Conservation (phyloP, 768 basidiomycete genomes). For the Lentinus brumalis region DNA sequence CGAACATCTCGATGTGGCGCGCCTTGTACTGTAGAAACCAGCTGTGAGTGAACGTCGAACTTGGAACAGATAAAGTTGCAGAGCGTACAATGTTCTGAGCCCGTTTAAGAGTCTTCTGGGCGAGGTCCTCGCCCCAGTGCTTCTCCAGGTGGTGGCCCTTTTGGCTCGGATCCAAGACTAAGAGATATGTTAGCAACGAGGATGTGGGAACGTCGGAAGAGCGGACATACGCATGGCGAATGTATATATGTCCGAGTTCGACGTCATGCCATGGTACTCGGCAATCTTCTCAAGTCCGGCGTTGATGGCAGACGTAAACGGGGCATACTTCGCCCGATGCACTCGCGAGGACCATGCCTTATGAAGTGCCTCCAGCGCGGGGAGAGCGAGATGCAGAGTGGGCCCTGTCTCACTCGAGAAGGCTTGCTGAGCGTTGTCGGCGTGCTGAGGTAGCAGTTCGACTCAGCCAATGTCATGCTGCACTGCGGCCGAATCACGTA, state of each 20-base stretch:
- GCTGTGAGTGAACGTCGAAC: no score
- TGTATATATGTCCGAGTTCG: constrained; percentile 34
- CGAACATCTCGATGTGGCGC: neutral
- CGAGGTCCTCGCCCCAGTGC: constrained; percentile 14
- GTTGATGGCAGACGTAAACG: constrained; percentile 26
- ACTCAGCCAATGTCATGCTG: neutral
- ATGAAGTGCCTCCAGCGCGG: constrained; percentile 32
- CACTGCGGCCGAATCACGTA: no score
- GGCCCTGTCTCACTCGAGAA: constrained; percentile 33
- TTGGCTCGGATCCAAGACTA: constrained; percentile 22
- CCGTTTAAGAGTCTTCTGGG: neutral
- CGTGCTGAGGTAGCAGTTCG: constrained; percentile 21
- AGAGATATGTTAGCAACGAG: constrained; percentile 2
- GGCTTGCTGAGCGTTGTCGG: constrained; percentile 33
- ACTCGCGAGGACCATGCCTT: constrained; percentile 25
- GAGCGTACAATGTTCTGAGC: constrained; percentile 16
- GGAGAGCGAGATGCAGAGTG: constrained; percentile 30
- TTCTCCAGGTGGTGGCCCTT: constrained; percentile 21
- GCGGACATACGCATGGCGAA: constrained; percentile 34
- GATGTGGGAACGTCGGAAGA: neutral
- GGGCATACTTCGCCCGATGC: constrained; percentile 16
- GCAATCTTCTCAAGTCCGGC: constrained; percentile 34
- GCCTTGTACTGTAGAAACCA: constrained; percentile 1
- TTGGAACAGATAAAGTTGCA: no score
- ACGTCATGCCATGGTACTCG: constrained; percentile 37